Percentiles rank a stretch among this genome's conserved stretches.
Conservation (phyloP, 106 monocot genomes). For the Allium sativum region DNA sequence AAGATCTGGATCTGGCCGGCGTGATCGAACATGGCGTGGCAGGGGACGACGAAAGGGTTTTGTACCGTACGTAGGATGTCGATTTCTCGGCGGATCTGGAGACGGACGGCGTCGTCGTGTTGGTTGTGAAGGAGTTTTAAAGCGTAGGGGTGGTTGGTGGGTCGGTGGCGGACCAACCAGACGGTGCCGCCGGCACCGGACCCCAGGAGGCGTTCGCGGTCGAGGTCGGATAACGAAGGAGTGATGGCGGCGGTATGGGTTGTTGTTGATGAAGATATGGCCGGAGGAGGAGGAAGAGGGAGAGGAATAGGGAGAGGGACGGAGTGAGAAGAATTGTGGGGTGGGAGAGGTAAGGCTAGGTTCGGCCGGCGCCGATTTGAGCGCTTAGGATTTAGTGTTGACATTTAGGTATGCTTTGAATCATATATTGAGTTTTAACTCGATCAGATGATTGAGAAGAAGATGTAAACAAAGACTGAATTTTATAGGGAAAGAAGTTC, state of each 20-base stretch:
- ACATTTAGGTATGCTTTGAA: no score
- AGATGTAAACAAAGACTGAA: no score
- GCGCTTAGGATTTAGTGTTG: background rate
- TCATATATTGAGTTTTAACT: no score
- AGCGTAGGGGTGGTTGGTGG: conserved; percentile 31
- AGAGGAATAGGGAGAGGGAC: conserved; percentile 35
- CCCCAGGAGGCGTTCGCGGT: conserved; percentile 61
- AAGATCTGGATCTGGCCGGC: conserved; percentile 68
- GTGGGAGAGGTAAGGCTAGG: conserved; percentile 68
- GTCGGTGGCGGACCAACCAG: conserved; percentile 50
- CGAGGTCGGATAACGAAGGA: conserved; percentile 37
- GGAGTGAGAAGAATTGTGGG: conserved; percentile 42
- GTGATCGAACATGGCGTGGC: conserved; percentile 67
- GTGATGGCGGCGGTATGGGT: conserved; percentile 5
- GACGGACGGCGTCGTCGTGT: conserved; percentile 46
- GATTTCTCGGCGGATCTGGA: conserved; percentile 71
- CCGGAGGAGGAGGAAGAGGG: conserved; percentile 6
- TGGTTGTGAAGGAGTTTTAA: conserved; percentile 55
- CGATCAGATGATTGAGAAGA: no score
- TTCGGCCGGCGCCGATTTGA: conserved; percentile 49
- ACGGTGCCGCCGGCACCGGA: conserved; percentile 56
- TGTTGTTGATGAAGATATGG: conserved; percentile 8
- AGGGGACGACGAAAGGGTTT: conserved; percentile 55
- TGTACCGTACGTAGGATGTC: conserved; percentile 63
- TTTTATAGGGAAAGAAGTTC: no score